phyloP scores from a whole-genome alignment of 305 asterid species.

The Ajuga reptans region DNA sequence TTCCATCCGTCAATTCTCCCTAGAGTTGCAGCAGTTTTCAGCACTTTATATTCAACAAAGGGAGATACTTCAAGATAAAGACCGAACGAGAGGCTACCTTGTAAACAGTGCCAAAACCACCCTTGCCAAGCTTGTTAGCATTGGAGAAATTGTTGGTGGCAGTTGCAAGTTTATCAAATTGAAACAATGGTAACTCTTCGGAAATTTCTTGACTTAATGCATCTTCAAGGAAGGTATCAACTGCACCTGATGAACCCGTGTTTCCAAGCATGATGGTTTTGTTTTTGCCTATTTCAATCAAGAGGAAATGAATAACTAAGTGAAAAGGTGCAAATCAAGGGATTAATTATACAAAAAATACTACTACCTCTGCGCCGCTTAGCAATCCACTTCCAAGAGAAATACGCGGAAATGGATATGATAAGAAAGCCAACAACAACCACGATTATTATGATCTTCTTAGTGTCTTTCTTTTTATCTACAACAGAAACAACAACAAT shows the following conservation, averaged over 20 bases:
- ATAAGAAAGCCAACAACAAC: conserved; percentile 20
- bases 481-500: conserved; percentile 16
- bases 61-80: neutral
- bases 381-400: conserved; percentile 30
- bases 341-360: neutral
- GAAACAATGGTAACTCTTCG: conserved; percentile 40
- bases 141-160: conserved; percentile 40
- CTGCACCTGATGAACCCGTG: neutral
- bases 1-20: conserved; percentile 41
- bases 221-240: neutral
- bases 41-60: neutral
- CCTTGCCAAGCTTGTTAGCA: conserved; percentile 45
- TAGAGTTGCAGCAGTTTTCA: conserved; percentile 15
- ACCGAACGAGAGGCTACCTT: conserved; percentile 24
- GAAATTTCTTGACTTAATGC: conserved; percentile 19
- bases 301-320: neutral
- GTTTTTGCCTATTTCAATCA: conserved; percentile 15
- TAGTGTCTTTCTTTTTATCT: conserved; percentile 21
- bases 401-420: conserved; percentile 12
- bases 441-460: conserved; percentile 12
- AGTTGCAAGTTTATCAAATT: conserved; percentile 28
- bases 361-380: conserved; percentile 31
- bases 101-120: conserved; percentile 56
- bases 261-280: neutral
- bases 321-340: neutral